Evolutionary conservation across 1,139 yeast genomes (phyloP), one percentile per base, ranked within the genome.

Genomic region (Trichomonascaceae sp.): DNA sequence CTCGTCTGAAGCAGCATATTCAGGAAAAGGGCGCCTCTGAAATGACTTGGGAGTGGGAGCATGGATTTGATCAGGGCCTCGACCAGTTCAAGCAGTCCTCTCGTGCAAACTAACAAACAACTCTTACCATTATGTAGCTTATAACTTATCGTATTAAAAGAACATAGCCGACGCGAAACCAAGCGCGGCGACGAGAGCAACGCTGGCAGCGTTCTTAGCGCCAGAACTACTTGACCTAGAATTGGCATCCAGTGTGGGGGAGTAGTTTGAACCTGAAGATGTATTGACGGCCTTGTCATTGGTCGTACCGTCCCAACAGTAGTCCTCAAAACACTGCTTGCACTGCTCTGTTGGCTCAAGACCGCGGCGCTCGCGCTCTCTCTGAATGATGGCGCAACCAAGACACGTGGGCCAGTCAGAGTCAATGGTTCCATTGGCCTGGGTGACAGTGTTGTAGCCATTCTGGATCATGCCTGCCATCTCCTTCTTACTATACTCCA

Each of bases 341-440:
- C 96, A 87, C 52, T 79, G 85, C 2, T 69, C 74, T 5, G 85
- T 69, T 42, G 75, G 76, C 14, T 68, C 64, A 20, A 66, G 56
- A 23, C 78, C 76, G 32, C 67, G 60, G 48, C 93, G 69, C 60
- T 84, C 93, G 52, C 78, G 77, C 36, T 78, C 74, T 54, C 95
- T 74, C 57, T 84, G 77, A 38, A 85, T 65, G 35, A 85, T 72
- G 5, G 96, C 96, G 64, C 97, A 85, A 1, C 87, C 82, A 34
- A 85, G 70, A 64, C 96, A 85, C 5, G 78, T 69, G 34, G 71
- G 65, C 77, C 85, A 85, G 36, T 78, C 77, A 2, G 63, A 56
- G 48, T 80, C 93, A 28, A 76, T 60, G 4, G 95, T 79, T 29
- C 74, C 60, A 52, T 84, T 84, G 45, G 69, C 67, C 53, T 84